phyloP scores from a whole-genome alignment of 768 basidiomycete species.

The Kwoniella sp. region DNA sequence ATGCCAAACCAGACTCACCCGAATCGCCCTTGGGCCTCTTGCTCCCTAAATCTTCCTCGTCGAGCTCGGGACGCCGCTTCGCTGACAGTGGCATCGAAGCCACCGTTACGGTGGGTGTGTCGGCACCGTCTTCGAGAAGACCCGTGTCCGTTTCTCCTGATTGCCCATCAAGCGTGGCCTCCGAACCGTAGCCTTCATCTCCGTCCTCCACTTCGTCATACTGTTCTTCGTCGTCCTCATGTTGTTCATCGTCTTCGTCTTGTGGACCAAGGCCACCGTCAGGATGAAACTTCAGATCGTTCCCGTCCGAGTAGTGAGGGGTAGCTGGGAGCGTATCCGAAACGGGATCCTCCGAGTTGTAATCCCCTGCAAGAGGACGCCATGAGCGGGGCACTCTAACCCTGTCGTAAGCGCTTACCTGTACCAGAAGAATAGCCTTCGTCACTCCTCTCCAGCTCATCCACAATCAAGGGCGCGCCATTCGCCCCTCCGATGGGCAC shows the following conservation, averaged over 20 bases:
- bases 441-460: too few relatives aligned
- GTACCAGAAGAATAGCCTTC: too few relatives aligned
- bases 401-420: neutral
- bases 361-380: neutral
- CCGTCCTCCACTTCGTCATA: slow-evolving; percentile 16
- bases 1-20: too few relatives aligned
- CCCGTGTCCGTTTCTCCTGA: neutral
- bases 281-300: neutral
- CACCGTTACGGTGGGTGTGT: neutral
- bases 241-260: neutral
- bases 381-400: neutral
- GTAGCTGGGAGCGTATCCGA: slow-evolving; percentile 8
- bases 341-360: neutral
- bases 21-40: slow-evolving; percentile 9
- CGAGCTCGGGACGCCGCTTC: neutral
- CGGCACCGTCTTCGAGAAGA: neutral
- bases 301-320: neutral
- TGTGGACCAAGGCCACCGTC: neutral
- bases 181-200: too few relatives aligned
- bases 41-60: slow-evolving; percentile 8
- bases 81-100: neutral
- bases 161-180: neutral
- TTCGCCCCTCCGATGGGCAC: too few relatives aligned
- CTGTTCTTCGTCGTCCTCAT: slow-evolving; percentile 6
- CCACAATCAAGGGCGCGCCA: too few relatives aligned